phyloP scores from a whole-genome alignment of 257 asterid species.

The Hygrophila difformis region DNA sequence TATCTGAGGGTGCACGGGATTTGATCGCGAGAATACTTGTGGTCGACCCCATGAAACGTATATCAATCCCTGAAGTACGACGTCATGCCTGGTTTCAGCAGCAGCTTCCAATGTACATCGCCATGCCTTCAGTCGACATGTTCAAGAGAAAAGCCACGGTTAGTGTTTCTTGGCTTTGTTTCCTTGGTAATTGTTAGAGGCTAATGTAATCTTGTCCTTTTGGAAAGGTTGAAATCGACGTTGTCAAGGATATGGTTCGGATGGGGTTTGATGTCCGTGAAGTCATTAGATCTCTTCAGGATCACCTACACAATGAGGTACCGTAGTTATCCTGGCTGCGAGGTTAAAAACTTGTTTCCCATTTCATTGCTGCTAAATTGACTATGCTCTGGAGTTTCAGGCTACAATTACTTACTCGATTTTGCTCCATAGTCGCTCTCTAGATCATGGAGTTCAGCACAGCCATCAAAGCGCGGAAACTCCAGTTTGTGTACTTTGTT shows the following conservation, averaged over 20 bases:
- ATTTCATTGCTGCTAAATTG: background rate
- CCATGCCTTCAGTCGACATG: constrained; percentile 24
- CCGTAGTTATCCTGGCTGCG: background rate
- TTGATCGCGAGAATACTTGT: constrained; percentile 52
- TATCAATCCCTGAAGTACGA: constrained; percentile 48
- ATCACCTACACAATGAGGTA: constrained; percentile 45
- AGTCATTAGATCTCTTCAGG: constrained; percentile 33
- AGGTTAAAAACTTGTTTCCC: background rate
- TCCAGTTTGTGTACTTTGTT: background rate
- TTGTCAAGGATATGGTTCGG: constrained; percentile 27
- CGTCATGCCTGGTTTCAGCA: constrained; percentile 52
- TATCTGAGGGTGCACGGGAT: constrained; percentile 39
- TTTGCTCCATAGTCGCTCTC: constrained; percentile 28
- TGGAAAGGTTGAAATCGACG: constrained; percentile 33
- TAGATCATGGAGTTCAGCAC: constrained; percentile 3
- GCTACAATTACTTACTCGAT: constrained; percentile 43
- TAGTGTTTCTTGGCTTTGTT: background rate
- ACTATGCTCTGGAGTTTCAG: constrained; percentile 19
- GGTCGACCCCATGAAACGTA: constrained; percentile 56
- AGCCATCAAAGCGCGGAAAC: constrained; percentile 8
- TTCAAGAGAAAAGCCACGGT: constrained; percentile 28
- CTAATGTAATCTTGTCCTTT: constrained; percentile 9
- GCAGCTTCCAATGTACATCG: constrained; percentile 36
- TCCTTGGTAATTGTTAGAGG: background rate
- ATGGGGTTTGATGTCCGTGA: constrained; percentile 37